Evolutionary conservation across 371 early-diverging fungal genomes (phyloP), one percentile per base, ranked within the genome.

Genomic region (Dinochytrium kinnereticum): DNA sequence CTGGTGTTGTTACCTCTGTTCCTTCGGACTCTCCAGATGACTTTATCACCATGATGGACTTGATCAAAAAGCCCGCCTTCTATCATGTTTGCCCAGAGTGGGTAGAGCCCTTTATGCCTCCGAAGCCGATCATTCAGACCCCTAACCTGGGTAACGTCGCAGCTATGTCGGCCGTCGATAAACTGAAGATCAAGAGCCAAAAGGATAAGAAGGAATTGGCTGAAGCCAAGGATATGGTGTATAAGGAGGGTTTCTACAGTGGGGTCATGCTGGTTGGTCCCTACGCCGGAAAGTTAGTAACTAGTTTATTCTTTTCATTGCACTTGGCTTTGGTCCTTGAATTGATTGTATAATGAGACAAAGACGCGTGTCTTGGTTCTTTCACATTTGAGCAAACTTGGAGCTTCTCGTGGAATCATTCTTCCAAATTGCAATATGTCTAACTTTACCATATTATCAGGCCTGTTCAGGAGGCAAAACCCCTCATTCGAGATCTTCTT

Each of bases 11-110:
- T 44, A 98, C 98, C 0, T 97, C 97, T 2, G 99, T 99, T 28
- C 99, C 99, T 36, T 95, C 96, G 13, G 98, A 99, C 77, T 97
- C 99, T 44, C 99, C 99, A 21, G 98, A 96, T 78, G 99, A 99
- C 85, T 97, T 84, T 81, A 92, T 94, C 38, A 89, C 97, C 51
- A 84, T 96, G 71, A 86, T 86, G 76, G 98, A 98, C 77, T 84
- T 98, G 80, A 89, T 89, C 80, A 96, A 97, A 88, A 98, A 98
- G 88, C 80, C 93, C 24, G 95, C 87, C 15, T 97, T 92, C 84
- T 98, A 97, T 83, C 89, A 95, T 76, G 91, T 98, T 57, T 79
- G 94, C 69, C 82, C 90, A 30, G 90, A 92, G 74, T 98, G 98
- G 99, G 91, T 95, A 51, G 87, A 88, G 34, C 85, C 86, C 24